These are phyloP conservation scores for Calocera cornea DNA, from an alignment of 768 basidiomycete species.

Conservation along the genomic window DNA sequence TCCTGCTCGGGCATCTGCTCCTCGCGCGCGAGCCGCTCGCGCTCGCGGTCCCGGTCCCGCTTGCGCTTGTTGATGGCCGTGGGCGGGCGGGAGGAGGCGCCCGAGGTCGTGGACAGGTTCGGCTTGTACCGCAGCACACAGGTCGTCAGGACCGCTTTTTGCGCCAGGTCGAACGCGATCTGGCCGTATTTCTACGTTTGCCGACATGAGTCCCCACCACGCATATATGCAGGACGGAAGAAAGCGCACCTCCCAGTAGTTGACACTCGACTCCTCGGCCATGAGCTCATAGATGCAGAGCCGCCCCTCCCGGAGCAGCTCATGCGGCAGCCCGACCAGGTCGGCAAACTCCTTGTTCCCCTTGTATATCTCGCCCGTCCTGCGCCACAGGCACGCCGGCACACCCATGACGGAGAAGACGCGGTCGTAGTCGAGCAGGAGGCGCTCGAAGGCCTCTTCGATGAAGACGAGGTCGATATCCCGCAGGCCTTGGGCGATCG, in stretches of 20 bases:
- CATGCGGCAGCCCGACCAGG: slow-evolving; percentile 69
- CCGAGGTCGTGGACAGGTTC: slow-evolving; percentile 30
- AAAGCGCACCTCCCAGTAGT: slow-evolving; percentile 80
- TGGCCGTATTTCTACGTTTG: slow-evolving; percentile 73
- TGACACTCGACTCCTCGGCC: slow-evolving; percentile 92
- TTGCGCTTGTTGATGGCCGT: background rate
- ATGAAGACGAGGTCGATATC: slow-evolving; percentile 93
- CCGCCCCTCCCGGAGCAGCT: slow-evolving; percentile 83
- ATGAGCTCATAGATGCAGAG: slow-evolving; percentile 96
- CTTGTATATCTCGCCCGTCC: slow-evolving; percentile 98
- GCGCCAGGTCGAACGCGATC: slow-evolving; percentile 80
- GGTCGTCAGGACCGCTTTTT: slow-evolving; percentile 86
- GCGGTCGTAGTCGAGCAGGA: slow-evolving; percentile 89
- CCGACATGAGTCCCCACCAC: background rate
- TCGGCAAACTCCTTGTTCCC: slow-evolving; percentile 93
- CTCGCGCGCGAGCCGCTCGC: slow-evolving; percentile 13
- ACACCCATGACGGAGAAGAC: slow-evolving; percentile 93
- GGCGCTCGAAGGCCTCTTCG: slow-evolving; percentile 92
- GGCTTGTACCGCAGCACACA: slow-evolving; percentile 78
- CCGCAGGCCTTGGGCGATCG: slow-evolving; percentile 68
- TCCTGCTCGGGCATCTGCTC: slow-evolving; percentile 41
- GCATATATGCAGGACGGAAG: slow-evolving; percentile 5
- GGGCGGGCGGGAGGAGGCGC: slow-evolving; percentile 10
- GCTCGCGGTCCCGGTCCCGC: slow-evolving; percentile 22
- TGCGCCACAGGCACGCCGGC: slow-evolving; percentile 89